These are phyloP conservation scores for Fusarium stilboides DNA, from an alignment of 2,329 filamentous ascomycete species.

Conservation along the genomic window DNA sequence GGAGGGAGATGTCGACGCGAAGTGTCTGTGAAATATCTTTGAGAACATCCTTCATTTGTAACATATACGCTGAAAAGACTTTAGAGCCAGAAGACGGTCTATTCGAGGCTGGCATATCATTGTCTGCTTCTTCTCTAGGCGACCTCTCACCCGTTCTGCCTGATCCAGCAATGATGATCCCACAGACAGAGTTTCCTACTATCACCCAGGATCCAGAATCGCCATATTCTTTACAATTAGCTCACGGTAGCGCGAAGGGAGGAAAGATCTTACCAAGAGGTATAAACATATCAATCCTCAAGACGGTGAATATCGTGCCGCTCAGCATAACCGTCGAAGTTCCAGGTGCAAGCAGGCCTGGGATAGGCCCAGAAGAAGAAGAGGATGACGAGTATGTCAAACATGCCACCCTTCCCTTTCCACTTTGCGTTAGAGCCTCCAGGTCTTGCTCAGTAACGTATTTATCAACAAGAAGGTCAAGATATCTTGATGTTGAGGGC, in stretches of 20 bases:
- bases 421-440: neutral
- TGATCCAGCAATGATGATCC: neutral
- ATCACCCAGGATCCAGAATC: conserved; percentile 5
- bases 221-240: neutral
- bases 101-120: neutral
- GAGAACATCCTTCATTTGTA: neutral
- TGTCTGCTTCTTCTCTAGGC: neutral
- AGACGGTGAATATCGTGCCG: neutral
- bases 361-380: neutral
- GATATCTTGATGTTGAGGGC: neutral
- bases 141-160: neutral
- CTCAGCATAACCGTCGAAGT: neutral
- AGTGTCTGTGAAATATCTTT: neutral
- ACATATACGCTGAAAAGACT: neutral
- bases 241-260: neutral
- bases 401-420: neutral
- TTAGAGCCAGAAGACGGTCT: too few species aligned
- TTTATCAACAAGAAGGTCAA: neutral
- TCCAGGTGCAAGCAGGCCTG: neutral
- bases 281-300: neutral
- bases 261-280: neutral
- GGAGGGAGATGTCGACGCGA: neutral
- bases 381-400: neutral
- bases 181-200: neutral
- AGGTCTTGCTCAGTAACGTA: neutral